Evolutionary conservation across 306 rosid species (phyloP).

Genomic region (Dalbergia oliveri): DNA sequence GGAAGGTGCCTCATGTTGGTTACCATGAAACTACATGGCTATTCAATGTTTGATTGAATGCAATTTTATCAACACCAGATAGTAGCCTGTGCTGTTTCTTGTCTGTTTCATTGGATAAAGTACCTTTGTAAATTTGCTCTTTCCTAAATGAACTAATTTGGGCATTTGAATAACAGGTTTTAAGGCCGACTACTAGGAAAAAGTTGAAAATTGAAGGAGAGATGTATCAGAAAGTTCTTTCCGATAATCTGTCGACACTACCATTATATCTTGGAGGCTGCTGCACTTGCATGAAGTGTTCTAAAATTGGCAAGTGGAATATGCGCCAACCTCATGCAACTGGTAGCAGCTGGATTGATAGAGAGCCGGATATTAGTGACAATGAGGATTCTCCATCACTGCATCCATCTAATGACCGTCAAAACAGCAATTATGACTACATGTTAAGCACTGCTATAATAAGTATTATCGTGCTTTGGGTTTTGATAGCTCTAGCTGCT

Average conservation of each 20-base stretch:
- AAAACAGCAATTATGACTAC: slow-evolving; percentile 56
- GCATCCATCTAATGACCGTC: slow-evolving; percentile 50
- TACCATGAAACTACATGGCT: not conserved
- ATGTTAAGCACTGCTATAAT: slow-evolving; percentile 72
- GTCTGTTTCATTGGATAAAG: not conserved
- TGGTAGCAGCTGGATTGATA: slow-evolving; percentile 50
- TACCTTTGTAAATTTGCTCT: slow-evolving; percentile 2
- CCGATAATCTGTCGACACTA: slow-evolving; percentile 60
- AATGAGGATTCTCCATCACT: slow-evolving; percentile 48
- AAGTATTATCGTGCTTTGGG: slow-evolving; percentile 71
- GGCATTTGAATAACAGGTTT: slow-evolving; percentile 60
- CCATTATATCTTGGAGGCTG: slow-evolving; percentile 85
- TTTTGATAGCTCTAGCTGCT: slow-evolving; percentile 70
- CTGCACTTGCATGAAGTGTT: slow-evolving; percentile 78
- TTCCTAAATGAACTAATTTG: slow-evolving; percentile 33
- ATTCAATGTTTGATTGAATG: slow-evolving; percentile 13
- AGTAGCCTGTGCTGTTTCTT: not conserved
- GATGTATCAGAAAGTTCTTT: slow-evolving; percentile 64
- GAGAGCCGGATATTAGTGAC: slow-evolving; percentile 33
- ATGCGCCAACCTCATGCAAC: slow-evolving; percentile 46
- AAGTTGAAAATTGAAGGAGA: slow-evolving; percentile 85
- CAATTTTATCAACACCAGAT: slow-evolving; percentile 23
- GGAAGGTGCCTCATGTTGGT: slow-evolving; percentile 13
- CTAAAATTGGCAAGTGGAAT: slow-evolving; percentile 49
- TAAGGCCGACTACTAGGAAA: slow-evolving; percentile 76